phyloP scores from a whole-genome alignment of 345 rosid species.

The Citrus sinensis region DNA sequence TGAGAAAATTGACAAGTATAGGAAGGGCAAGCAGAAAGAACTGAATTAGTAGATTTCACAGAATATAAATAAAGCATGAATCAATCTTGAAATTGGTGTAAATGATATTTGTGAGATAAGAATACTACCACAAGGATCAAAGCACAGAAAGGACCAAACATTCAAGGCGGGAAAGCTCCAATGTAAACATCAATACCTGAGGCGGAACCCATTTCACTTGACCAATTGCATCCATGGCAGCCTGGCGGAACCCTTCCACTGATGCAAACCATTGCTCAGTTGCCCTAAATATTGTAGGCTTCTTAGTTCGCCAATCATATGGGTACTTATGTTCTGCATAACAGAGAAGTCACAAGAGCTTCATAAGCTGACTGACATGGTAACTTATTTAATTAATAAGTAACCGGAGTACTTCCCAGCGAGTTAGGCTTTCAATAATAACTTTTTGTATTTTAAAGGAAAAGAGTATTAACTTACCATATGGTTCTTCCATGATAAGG shows the following conservation, averaged over 20 bases:
- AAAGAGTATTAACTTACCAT: slow-evolving; percentile 44
- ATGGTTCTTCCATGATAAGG: slow-evolving; percentile 81
- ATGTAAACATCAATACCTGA: slow-evolving; percentile 54
- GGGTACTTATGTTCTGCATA: slow-evolving; percentile 87
- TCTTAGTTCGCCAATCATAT: slow-evolving; percentile 96
- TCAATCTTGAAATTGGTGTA: neutral
- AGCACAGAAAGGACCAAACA: neutral
- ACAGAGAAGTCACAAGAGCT: slow-evolving; percentile 13
- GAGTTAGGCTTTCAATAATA: neutral
- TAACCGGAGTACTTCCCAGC: slow-evolving; percentile 1
- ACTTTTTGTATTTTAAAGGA: slow-evolving; percentile 5
- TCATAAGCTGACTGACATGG: slow-evolving; percentile 10
- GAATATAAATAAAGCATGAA: neutral
- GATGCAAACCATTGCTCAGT: slow-evolving; percentile 99
- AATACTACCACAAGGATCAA: slow-evolving; percentile 2
- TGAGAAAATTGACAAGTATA: neutral
- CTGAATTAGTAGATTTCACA: neutral
- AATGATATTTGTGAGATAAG: neutral
- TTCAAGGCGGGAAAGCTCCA: neutral
- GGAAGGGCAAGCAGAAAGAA: neutral
- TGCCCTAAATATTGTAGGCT: slow-evolving; percentile 94
- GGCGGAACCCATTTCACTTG: slow-evolving; percentile 86
- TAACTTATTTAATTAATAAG: neutral
- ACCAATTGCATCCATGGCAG: slow-evolving; percentile 80
- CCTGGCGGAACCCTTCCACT: slow-evolving; percentile 80